Evolutionary conservation across 2,329 filamentous ascomycete species (phyloP).

Genomic region (Stemphylium beticola): DNA sequence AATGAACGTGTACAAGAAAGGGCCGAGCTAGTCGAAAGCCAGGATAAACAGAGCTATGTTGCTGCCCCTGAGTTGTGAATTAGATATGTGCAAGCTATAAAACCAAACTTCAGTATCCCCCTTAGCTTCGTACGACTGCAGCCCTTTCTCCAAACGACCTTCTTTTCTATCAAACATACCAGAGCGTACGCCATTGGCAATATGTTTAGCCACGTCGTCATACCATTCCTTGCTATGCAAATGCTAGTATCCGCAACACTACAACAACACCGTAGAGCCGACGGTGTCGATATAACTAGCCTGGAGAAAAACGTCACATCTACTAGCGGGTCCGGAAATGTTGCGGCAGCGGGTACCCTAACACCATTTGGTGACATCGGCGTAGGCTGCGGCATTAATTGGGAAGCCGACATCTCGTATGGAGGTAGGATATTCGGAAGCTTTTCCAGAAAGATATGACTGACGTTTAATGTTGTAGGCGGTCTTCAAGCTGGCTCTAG

Average conservation of each 20-base stretch:
- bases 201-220: constrained; percentile 1
- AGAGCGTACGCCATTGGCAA: background rate
- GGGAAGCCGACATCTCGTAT: constrained; percentile 12
- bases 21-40: background rate
- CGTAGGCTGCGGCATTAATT: constrained; percentile 18
- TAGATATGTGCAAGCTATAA: too few species aligned
- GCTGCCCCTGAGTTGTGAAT: background rate
- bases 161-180: background rate
- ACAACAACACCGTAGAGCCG: background rate
- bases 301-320: constrained; percentile 13
- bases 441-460: background rate
- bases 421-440: constrained; percentile 6
- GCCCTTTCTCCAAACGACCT: background rate
- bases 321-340: constrained; percentile 11
- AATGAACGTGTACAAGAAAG: background rate
- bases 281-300: constrained; percentile 7
- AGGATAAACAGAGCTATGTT: background rate
- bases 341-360: constrained; percentile 13
- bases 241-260: constrained; percentile 8
- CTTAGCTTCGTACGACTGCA: background rate
- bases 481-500: constrained; percentile 18
- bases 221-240: constrained; percentile 6
- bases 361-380: constrained; percentile 17
- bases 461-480: constrained; percentile 3
- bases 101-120: background rate